phyloP scores from a whole-genome alignment of 2,329 filamentous ascomycete species.

The Tolypocladium capitatum region DNA sequence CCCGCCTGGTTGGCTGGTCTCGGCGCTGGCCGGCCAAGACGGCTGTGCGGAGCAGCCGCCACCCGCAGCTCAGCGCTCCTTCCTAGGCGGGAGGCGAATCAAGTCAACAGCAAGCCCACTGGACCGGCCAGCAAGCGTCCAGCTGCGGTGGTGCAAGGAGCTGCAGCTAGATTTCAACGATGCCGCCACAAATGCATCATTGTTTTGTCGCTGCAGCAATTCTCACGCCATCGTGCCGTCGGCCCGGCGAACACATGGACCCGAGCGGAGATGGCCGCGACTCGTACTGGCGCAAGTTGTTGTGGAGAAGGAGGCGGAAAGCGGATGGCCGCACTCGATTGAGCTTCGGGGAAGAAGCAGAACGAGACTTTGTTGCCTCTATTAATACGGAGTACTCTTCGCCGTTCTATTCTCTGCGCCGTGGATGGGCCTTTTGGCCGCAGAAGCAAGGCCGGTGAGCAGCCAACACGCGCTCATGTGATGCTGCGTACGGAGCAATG shows the following conservation, averaged over 20 bases:
- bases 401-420: too few species aligned
- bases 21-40: not conserved
- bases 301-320: not conserved
- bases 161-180: not conserved
- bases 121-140: not conserved
- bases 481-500: too few species aligned
- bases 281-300: not conserved
- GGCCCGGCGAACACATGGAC: not conserved
- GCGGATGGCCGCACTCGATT: too few species aligned
- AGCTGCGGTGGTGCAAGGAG: not conserved
- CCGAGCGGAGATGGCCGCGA: not conserved
- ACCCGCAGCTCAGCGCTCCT: too few species aligned
- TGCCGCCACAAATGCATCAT: not conserved
- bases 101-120: too few species aligned
- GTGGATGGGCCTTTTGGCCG: too few species aligned
- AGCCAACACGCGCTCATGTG: too few species aligned
- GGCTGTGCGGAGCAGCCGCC: not conserved
- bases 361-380: too few species aligned
- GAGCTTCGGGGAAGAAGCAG: too few species aligned
- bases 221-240: not conserved
- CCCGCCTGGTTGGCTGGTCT: not conserved
- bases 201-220: not conserved
- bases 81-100: too few species aligned
- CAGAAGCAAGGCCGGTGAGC: too few species aligned
- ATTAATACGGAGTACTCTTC: too few species aligned